phyloP scores from a whole-genome alignment of 345 rosid species.

The Eutrema japonicum region DNA sequence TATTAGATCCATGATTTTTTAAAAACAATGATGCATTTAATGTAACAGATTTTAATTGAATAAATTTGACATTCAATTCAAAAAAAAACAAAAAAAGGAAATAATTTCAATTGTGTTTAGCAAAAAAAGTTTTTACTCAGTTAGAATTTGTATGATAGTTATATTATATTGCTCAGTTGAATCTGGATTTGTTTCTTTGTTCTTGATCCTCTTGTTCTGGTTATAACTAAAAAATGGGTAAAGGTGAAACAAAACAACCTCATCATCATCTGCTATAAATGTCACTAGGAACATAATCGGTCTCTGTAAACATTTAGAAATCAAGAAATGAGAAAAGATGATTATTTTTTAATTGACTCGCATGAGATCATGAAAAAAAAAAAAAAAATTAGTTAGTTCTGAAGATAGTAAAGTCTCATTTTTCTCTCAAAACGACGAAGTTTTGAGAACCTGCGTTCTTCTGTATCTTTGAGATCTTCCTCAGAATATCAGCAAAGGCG shows the following conservation, averaged over 20 bases:
- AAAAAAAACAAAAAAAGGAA: too few species aligned
- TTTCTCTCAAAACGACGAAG: constrained; percentile 77
- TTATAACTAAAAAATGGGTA: neutral
- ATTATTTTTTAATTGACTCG: constrained; percentile 13
- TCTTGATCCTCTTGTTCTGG: neutral
- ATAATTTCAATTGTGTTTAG: too few species aligned
- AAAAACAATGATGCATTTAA: too few species aligned
- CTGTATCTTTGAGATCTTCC: constrained; percentile 87
- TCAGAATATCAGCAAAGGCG: constrained; percentile 76
- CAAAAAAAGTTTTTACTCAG: too few species aligned
- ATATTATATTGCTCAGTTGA: neutral
- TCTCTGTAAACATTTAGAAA: neutral
- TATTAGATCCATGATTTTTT: too few species aligned
- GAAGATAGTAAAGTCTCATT: constrained; percentile 34
- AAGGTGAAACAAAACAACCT: constrained; percentile 12
- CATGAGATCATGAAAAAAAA: constrained; percentile 2
- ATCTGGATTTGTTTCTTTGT: constrained; percentile 9
- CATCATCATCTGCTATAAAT: neutral
- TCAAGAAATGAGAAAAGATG: neutral
- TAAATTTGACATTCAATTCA: too few species aligned
- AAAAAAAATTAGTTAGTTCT: neutral
- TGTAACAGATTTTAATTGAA: too few species aligned
- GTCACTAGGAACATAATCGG: neutral
- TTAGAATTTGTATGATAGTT: neutral
- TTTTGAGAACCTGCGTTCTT: constrained; percentile 72